phyloP scores from a whole-genome alignment of 495 filamentous ascomycete genomes.

The Xylaria telfairii region DNA sequence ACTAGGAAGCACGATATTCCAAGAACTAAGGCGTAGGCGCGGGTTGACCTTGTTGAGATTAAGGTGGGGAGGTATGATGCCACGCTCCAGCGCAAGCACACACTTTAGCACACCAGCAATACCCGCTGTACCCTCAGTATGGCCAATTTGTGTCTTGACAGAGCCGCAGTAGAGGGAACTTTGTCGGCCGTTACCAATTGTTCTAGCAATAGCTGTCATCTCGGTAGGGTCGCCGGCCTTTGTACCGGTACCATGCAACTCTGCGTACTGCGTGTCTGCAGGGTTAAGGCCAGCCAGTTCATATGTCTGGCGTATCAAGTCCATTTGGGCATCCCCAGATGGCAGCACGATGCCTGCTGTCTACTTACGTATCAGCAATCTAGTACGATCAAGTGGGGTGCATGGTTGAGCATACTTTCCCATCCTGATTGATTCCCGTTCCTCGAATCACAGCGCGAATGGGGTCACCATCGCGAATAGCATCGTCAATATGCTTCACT shows the following conservation, averaged over 20 bases:
- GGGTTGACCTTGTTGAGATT: constrained; percentile 52
- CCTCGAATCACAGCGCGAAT: constrained; percentile 63
- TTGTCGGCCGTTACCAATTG: not conserved
- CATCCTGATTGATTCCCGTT: constrained; percentile 51
- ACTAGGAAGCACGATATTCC: constrained; percentile 13
- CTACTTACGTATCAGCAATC: constrained; percentile 10
- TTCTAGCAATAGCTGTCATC: constrained; percentile 14
- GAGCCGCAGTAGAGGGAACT: constrained; percentile 40
- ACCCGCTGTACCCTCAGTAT: constrained; percentile 54
- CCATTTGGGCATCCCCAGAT: constrained; percentile 56
- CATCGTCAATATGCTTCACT: constrained; percentile 58
- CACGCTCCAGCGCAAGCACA: constrained; percentile 52
- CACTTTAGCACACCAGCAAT: constrained; percentile 57
- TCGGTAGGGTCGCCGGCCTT: constrained; percentile 57
- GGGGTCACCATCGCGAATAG: constrained; percentile 49
- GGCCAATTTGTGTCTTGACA: constrained; percentile 60
- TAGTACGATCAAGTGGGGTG: constrained; percentile 5
- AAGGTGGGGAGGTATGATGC: constrained; percentile 41
- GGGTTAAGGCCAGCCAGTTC: constrained; percentile 38
- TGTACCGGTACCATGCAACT: constrained; percentile 51
- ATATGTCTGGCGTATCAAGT: constrained; percentile 59
- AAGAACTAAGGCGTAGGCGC: constrained; percentile 29
- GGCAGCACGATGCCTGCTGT: constrained; percentile 61
- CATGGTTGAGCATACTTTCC: constrained; percentile 16
- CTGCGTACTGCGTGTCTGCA: constrained; percentile 41